These are phyloP conservation scores for Gigaspora rosea DNA, from an alignment of 192 early-diverging fungal species.

Conservation along the genomic window DNA sequence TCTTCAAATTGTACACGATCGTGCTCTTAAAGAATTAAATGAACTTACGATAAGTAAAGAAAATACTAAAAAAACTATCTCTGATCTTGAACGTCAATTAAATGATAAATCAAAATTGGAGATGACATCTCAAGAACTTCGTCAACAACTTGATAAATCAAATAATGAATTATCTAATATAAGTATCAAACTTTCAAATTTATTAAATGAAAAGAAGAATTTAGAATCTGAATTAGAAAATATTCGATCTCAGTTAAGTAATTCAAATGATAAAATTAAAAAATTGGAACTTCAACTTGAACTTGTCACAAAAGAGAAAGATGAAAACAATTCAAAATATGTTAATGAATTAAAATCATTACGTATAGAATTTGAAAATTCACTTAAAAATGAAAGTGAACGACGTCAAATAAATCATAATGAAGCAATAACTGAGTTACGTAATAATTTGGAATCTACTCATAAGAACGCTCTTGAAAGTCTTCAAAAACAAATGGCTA, in stretches of 20 bases:
- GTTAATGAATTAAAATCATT: background rate
- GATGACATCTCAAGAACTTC: background rate
- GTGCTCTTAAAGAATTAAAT: background rate
- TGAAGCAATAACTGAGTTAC: background rate
- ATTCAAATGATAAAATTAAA: background rate
- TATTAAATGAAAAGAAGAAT: background rate
- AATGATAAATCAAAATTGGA: background rate
- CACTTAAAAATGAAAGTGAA: background rate
- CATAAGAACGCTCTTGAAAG: background rate
- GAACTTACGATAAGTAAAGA: background rate
- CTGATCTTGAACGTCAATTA: background rate
- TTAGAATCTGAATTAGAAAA: background rate
- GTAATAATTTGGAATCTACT: background rate
- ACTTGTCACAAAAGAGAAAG: background rate
- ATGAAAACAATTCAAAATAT: background rate
- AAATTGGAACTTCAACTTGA: slow-evolving; percentile 2
- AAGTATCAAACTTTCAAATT: background rate
- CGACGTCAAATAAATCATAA: background rate
- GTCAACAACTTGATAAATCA: background rate
- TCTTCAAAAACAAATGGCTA: slow-evolving; percentile 1
- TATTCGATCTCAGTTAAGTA: background rate
- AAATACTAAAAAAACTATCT: background rate
- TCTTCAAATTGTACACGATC: background rate
- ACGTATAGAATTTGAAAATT: too few species aligned
- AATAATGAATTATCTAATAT: slow-evolving; percentile 16